Evolutionary conservation across 2,329 filamentous ascomycete species (phyloP).

Genomic region (Microsporum audouinii): DNA sequence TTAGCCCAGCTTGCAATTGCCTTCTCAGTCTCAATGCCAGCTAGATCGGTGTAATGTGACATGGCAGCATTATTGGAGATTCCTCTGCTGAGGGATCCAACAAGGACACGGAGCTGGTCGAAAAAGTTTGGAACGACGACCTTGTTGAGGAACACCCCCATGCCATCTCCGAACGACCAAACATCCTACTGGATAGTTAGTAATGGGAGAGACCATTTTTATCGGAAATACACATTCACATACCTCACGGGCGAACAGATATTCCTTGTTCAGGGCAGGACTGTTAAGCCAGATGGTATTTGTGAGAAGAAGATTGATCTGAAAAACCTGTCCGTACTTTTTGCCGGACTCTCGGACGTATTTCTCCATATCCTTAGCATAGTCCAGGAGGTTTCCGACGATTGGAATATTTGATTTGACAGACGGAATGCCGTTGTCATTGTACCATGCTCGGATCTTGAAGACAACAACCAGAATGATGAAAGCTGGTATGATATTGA

Average conservation of each 20-base stretch:
- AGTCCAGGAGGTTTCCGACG: slow-evolving; percentile 11
- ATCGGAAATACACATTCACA: not conserved
- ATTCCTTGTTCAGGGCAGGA: slow-evolving; percentile 11
- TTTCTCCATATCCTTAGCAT: slow-evolving; percentile 10
- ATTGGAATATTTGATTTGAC: slow-evolving; percentile 11
- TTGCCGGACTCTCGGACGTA: slow-evolving; percentile 8
- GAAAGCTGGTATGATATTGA: slow-evolving; percentile 4
- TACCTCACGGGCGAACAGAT: slow-evolving; percentile 12
- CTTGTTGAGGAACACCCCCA: slow-evolving; percentile 15
- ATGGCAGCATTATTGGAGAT: slow-evolving; percentile 12
- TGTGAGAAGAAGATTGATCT: slow-evolving; percentile 11
- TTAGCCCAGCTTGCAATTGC: slow-evolving; percentile 9
- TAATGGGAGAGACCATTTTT: not conserved
- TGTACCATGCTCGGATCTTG: slow-evolving; percentile 1
- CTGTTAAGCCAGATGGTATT: slow-evolving; percentile 11
- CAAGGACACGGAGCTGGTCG: slow-evolving; percentile 10
- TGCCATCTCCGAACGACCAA: slow-evolving; percentile 15
- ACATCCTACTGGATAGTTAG: slow-evolving; percentile 6
- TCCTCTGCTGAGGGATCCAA: slow-evolving; percentile 12
- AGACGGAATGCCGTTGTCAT: slow-evolving; percentile 7
- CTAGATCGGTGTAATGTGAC: slow-evolving; percentile 12
- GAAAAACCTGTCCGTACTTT: slow-evolving; percentile 11
- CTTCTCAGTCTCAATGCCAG: slow-evolving; percentile 8
- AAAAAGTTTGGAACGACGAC: slow-evolving; percentile 14
- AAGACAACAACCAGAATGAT: slow-evolving; percentile 3